phyloP scores from a whole-genome alignment of 805 yeast genomes.

The Barnettozyma pratensis region DNA sequence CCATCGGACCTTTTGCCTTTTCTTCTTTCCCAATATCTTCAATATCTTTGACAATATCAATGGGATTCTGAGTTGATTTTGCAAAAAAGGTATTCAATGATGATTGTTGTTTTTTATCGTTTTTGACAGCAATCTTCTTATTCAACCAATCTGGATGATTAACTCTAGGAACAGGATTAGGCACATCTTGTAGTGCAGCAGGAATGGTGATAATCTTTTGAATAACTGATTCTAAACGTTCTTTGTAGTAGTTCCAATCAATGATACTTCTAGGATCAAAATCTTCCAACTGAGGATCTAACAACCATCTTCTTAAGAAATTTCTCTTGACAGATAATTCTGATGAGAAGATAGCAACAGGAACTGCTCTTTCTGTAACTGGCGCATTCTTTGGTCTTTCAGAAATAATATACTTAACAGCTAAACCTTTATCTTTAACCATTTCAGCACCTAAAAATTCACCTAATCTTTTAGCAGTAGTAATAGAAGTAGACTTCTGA shows the following conservation, averaged over 20 bases:
- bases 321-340: conserved; percentile 64
- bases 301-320: conserved; percentile 81
- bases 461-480: conserved; percentile 90
- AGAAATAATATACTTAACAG: conserved; percentile 90
- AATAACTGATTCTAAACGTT: conserved; percentile 85
- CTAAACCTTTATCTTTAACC: conserved; percentile 94
- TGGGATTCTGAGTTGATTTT: conserved; percentile 36
- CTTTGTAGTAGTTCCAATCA: conserved; percentile 92
- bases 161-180: conserved; percentile 92
- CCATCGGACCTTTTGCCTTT: conserved; percentile 20
- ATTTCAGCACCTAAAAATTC: conserved; percentile 94
- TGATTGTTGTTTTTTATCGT: conserved; percentile 70
- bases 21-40: conserved; percentile 59
- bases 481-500: conserved; percentile 91
- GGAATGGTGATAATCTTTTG: conserved; percentile 96
- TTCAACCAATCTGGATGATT: conserved; percentile 92
- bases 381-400: conserved; percentile 80
- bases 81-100: conserved; percentile 55
- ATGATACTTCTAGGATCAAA: conserved; percentile 86
- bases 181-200: conserved; percentile 85
- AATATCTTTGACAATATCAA: conserved; percentile 52
- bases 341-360: conserved; percentile 91
- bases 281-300: conserved; percentile 66
- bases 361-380: conserved; percentile 93
- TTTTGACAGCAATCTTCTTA: conserved; percentile 51